A percentile compares a stretch with the other conserved stretches of the same genome.
Conservation (phyloP, 2,329 filamentous ascomycete genomes). For the Phaeosphaeriaceae sp. region DNA sequence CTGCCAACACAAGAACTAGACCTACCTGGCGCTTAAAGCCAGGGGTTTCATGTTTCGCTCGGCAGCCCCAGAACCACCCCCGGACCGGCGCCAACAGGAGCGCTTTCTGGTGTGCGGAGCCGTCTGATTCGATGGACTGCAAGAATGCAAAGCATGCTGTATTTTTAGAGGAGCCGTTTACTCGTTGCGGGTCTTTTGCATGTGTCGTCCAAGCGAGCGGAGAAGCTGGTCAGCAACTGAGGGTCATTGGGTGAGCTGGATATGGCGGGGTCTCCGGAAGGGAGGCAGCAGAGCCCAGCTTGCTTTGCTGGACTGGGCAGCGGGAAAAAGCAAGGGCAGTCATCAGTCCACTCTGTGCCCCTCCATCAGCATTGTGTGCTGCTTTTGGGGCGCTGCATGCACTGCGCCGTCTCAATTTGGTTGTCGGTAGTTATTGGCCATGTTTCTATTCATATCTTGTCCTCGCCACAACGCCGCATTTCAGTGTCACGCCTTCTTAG, state of each 20-base stretch:
- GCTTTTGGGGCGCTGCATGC: not conserved
- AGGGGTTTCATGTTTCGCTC: slow-evolving; percentile 2
- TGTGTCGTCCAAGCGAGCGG: not conserved
- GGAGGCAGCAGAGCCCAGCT: not conserved
- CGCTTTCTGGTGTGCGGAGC: not conserved
- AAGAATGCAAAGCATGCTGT: not conserved
- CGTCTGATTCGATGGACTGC: not conserved
- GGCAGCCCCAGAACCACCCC: not conserved
- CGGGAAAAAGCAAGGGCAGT: slow-evolving; percentile 3
- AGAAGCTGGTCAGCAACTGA: not conserved
- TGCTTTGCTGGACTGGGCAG: not conserved
- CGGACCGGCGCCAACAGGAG: not conserved
- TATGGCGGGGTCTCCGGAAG: not conserved
- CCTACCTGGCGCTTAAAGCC: not conserved
- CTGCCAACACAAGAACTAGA: not conserved
- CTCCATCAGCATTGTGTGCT: not conserved
- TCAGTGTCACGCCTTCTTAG: not conserved
- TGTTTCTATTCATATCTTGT: not conserved
- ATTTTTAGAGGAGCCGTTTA: not conserved
- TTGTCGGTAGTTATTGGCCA: slow-evolving; percentile 1
- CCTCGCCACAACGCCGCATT: not conserved
- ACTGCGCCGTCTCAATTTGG: not conserved
- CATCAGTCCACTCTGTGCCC: not conserved
- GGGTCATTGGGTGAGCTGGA: not conserved
- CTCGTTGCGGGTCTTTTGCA: not conserved